Percentiles rank a stretch among this genome's conserved stretches.
phyloP scores from a whole-genome alignment of 495 filamentous ascomycete species.

The Penicillium canescens region DNA sequence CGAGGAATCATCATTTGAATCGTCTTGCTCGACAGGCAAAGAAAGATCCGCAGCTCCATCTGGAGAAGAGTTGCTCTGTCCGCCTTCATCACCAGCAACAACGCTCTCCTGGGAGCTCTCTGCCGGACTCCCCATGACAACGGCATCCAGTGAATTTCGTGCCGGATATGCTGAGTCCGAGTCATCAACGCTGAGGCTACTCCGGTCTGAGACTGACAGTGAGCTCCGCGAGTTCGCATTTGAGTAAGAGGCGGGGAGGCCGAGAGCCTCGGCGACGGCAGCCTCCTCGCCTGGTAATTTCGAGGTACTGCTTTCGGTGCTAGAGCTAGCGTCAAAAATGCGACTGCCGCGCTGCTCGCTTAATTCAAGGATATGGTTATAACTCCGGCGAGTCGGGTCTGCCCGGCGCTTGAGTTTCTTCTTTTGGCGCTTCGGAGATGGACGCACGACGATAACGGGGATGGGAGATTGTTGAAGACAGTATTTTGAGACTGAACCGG shows the following conservation, averaged over 20 bases:
- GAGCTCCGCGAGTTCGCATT: conserved; percentile 42
- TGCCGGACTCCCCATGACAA: conserved; percentile 32
- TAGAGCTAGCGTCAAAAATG: conserved; percentile 53
- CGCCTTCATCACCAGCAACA: conserved; percentile 6
- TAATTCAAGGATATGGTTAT: conserved; percentile 74
- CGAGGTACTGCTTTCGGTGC: conserved; percentile 36
- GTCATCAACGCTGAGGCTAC: conserved; percentile 38
- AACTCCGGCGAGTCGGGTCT: conserved; percentile 76
- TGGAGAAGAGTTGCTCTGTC: conserved; percentile 10
- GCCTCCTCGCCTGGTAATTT: conserved; percentile 63
- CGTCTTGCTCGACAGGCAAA: conserved; percentile 8
- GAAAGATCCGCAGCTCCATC: conserved; percentile 1
- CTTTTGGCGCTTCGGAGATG: conserved; percentile 84
- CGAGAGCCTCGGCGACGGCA: conserved; percentile 69
- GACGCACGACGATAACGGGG: conserved; percentile 94
- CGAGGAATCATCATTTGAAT: conserved; percentile 1
- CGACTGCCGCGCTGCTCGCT: conserved; percentile 54
- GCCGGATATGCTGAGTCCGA: conserved; percentile 26
- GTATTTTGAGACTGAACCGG: conserved; percentile 93
- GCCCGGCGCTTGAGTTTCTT: conserved; percentile 86
- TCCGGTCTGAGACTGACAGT: conserved; percentile 50
- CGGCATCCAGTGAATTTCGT: conserved; percentile 29
- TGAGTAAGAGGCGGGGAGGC: conserved; percentile 51
- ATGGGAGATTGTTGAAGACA: conserved; percentile 95
- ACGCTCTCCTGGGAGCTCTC: conserved; percentile 43